phyloP scores from a whole-genome alignment of 2,329 filamentous ascomycete genomes.

The Hymenoscyphus linearis region DNA sequence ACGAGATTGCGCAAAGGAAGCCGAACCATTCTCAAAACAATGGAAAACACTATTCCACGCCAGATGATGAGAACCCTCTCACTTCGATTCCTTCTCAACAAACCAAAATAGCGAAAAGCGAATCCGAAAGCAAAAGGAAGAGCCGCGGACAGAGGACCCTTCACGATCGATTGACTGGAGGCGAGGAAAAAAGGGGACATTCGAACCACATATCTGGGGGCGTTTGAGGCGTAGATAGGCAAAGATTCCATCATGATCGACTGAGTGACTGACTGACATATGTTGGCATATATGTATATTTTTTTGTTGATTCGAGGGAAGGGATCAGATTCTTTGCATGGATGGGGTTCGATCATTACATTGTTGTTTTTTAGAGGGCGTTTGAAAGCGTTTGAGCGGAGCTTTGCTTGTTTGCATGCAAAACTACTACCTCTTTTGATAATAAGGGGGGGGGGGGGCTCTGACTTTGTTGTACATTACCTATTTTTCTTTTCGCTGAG shows the following conservation, averaged over 20 bases:
- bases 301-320: conserved; percentile 12
- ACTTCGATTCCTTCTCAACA: conserved; percentile 2
- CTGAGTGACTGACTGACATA: too few relatives aligned
- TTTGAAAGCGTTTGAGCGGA: conserved; percentile 23
- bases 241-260: conserved; percentile 4
- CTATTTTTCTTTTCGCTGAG: too few relatives aligned
- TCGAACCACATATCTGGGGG: conserved; percentile 14
- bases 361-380: conserved; percentile 13
- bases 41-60: conserved; percentile 31
- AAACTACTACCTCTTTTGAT: too few relatives aligned
- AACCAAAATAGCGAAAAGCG: background rate
- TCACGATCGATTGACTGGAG: conserved; percentile 27
- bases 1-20: conserved; percentile 67
- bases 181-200: conserved; percentile 13
- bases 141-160: conserved; percentile 15
- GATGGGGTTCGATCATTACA: conserved; percentile 13
- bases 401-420: conserved; percentile 10
- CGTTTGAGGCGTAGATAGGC: conserved; percentile 26
- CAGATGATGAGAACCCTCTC: conserved; percentile 17
- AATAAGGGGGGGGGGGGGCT: too few relatives aligned
- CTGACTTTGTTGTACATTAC: too few relatives aligned
- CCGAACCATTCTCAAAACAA: conserved; percentile 37
- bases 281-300: conserved; percentile 25
- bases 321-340: conserved; percentile 16
- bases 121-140: conserved; percentile 11